Evolutionary conservation across 2,329 filamentous ascomycete species (phyloP).

Genomic region (Trichoderma citrinoviride): DNA sequence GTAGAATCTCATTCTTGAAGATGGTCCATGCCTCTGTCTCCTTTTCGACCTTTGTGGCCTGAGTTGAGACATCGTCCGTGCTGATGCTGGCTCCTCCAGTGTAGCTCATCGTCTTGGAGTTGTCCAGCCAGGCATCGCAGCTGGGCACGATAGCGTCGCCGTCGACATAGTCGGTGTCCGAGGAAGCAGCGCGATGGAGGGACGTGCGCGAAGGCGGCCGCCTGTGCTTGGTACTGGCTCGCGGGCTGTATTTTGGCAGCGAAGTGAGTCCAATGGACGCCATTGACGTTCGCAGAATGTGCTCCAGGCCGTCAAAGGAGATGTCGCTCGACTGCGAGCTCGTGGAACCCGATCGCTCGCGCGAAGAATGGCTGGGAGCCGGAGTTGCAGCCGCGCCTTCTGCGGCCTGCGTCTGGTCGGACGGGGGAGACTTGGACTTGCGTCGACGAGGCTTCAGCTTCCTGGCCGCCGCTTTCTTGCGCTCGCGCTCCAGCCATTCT

Average conservation of each 20-base stretch:
- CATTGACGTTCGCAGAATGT: constrained; percentile 70
- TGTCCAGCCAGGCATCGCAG: constrained; percentile 83
- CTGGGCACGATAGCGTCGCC: constrained; percentile 79
- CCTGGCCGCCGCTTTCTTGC: constrained; percentile 56
- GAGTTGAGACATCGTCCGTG: constrained; percentile 40
- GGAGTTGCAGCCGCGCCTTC: neutral
- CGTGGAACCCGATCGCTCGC: constrained; percentile 52
- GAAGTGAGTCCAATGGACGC: constrained; percentile 49
- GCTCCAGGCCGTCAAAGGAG: constrained; percentile 77
- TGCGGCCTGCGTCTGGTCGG: constrained; percentile 28
- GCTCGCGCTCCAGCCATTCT: constrained; percentile 82
- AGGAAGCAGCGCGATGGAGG: constrained; percentile 57
- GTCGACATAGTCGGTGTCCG: constrained; percentile 82
- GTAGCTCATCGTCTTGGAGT: constrained; percentile 83
- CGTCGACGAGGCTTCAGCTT: constrained; percentile 43
- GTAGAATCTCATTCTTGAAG: constrained; percentile 91
- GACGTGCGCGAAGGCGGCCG: constrained; percentile 34
- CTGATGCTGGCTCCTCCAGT: constrained; percentile 46
- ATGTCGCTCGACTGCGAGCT: constrained; percentile 66
- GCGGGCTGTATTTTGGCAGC: constrained; percentile 45
- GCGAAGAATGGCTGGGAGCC: constrained; percentile 19
- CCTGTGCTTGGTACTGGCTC: constrained; percentile 43
- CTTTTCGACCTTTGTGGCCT: constrained; percentile 53
- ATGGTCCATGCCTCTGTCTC: constrained; percentile 75
- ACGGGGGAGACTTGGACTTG: constrained; percentile 41